Percentiles rank a stretch among this genome's conserved stretches.
Conservation (phyloP, 192 early-diverging fungal genomes). For the Obelidium mucronatum region DNA sequence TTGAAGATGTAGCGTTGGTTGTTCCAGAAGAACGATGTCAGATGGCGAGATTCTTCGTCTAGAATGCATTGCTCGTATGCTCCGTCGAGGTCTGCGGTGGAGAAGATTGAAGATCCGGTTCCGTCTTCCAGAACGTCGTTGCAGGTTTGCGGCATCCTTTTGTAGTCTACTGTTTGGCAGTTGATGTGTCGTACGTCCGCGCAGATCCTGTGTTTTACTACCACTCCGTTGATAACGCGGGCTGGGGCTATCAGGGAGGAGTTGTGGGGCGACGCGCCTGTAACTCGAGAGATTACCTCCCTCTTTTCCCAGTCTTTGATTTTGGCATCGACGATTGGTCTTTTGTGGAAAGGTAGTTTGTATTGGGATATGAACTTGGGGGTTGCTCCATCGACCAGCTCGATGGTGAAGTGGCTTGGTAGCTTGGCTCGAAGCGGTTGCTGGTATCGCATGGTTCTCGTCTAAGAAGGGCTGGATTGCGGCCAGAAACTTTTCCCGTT, state of each 20-base stretch:
- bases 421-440: neutral
- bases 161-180: neutral
- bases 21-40: slow-evolving; percentile 8
- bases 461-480: slow-evolving; percentile 7
- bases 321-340: neutral
- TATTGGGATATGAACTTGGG: neutral
- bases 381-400: neutral
- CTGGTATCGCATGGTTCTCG: neutral
- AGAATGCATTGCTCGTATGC: slow-evolving; percentile 5
- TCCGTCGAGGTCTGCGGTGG: neutral
- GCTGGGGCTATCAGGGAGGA: slow-evolving; percentile 1
- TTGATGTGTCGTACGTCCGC: neutral
- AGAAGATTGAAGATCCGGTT: neutral
- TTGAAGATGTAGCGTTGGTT: neutral
- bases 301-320: neutral
- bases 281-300: neutral
- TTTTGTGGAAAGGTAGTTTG: neutral
- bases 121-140: neutral
- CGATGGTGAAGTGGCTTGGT: neutral
- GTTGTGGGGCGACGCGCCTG: neutral
- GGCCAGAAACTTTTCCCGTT: neutral
- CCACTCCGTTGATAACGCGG: neutral
- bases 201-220: neutral
- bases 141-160: neutral
- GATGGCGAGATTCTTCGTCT: neutral